Percentiles rank a stretch among this genome's conserved stretches.
Evolutionary conservation across 2,329 filamentous ascomycete species (phyloP).

Genomic region (Orbilia ellipsospora): DNA sequence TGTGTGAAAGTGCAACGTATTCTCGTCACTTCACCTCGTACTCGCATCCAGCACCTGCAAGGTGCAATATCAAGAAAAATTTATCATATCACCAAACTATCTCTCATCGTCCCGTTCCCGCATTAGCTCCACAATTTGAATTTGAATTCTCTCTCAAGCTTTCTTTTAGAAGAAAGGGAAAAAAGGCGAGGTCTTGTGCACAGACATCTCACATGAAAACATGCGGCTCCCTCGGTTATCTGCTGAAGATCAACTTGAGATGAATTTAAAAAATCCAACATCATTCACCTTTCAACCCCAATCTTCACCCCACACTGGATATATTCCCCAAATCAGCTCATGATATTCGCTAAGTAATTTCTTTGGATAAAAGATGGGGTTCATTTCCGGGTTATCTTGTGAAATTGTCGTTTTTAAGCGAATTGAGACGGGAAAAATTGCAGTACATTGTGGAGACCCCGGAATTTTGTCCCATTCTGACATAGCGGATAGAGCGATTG

Average conservation of each 20-base stretch:
- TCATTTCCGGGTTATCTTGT: too few species aligned
- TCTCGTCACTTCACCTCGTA: conserved; percentile 19
- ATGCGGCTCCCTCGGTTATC: conserved; percentile 52
- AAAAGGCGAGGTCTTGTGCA: conserved; percentile 22
- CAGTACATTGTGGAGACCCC: conserved; percentile 33
- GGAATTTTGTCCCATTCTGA: conserved; percentile 19
- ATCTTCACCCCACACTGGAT: too few species aligned
- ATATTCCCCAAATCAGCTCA: too few species aligned
- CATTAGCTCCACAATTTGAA: conserved; percentile 21
- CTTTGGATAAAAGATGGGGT: too few species aligned
- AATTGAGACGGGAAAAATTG: conserved; percentile 2
- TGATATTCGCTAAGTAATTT: too few species aligned
- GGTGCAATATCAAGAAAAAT: conserved; percentile 25
- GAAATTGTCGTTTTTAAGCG: conserved; percentile 12
- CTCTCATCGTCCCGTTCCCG: conserved; percentile 26
- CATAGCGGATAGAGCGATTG: not conserved
- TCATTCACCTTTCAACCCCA: not conserved
- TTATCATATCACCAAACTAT: conserved; percentile 15
- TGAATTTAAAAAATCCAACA: not conserved
- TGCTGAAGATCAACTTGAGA: conserved; percentile 6
- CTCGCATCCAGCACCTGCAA: conserved; percentile 18
- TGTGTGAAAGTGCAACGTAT: too few species aligned
- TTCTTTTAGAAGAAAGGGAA: not conserved
- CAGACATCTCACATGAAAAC: conserved; percentile 53
- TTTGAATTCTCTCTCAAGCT: not conserved